Base-by-base conservation (phyloP, 1,284 basidiomycete genomes). In the Austroboletus olivaceoglutinosus region DNA sequence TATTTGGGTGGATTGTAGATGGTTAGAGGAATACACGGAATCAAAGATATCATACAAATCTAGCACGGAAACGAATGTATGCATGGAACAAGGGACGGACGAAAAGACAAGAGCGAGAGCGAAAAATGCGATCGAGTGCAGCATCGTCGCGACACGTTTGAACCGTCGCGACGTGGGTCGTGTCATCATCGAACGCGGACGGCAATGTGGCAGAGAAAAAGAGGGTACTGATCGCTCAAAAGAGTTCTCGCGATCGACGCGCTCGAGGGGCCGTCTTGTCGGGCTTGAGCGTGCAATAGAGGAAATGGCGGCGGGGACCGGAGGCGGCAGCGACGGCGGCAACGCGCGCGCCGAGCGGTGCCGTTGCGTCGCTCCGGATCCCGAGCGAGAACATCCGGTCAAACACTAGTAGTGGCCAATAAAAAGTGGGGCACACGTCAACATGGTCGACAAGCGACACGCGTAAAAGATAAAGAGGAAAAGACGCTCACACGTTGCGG, bases 381-480 rank as follows among this genome's bases (percentile, higher is more conserved):
- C 89, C 89, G 9, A 91, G 75, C 5, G 86, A 89, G 68, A 94
- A 95, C 92, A 95, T 95, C 45, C 92, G 75, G 68, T 95, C 92
- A 62, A 94, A 95, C 27, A 94, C 91, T 93, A n/a, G n/a, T n/a
- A n/a, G n/a, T n/a, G n/a, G n/a, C n/a, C n/a, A n/a, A n/a, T n/a
- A n/a, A n/a, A n/a, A n/a, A n/a, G 34, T 7, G 34, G 18, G 15
- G 19, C 19, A 21, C 37, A 30, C 8, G 42, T 54, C 38, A 21
- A 45, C 45, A 21, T 9, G 36, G 38, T 10, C 5, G 11, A 15
- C 23, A 15, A 25, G 38, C 10, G 22, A 16, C 52, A 31, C 45
- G 31, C 53, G 33, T 10, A n/a, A 42, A 44, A 7, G 37, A 25
- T 36, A 13, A 36, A 11, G n/a, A 41, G 52, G 29, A 34, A 18